Evolutionary conservation across 306 rosid species (phyloP), one percentile per base, ranked within the genome.

Genomic region (Quercus engelmannii): DNA sequence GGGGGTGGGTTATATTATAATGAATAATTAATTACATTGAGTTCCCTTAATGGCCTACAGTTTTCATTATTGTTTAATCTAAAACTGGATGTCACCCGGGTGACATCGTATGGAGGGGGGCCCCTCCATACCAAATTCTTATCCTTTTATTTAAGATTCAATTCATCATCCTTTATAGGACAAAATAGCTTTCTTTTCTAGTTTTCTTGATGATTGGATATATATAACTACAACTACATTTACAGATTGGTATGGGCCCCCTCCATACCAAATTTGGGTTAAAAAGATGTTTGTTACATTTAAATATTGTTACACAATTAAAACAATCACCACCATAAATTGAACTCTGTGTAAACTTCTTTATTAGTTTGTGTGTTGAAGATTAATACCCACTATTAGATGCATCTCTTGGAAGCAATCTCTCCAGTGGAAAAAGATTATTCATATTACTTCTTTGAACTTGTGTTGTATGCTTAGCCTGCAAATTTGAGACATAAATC

Each of bases 41-140:
- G 99, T 90, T 80, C 94, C 99, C 92, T 84, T 81, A 86, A 79
- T 91, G 94, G 98, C 89, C 80, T 73, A 90, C 99, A 91, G 6
- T 77, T 61, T 84, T 80, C 79, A 90, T 76, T 90, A 84, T 80
- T 87, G 78, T 84, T 79, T 65, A 38, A 23, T 87, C 79, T 38
- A 77, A 83, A 73, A 75, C 65, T 69, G 85, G 76, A 80, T 85
- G 84, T 69, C 73, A 84, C 76, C 78, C 10, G 43, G 43, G 43
- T 38, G 43, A 7, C 2, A 6, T 38, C 46, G 46, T 38, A 38
- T 38, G 46, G 46, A 38, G 46, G 11, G 46, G 11, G 46, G 46
- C 11, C 79, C 80, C 83, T 74, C 79, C 77, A 74, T 81, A 76
- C 80, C 75, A 70, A 78, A 76, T 41, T 77, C 72, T 77, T 76